A percentile compares a stretch with the other conserved stretches of the same genome.
Conservation (phyloP, 345 rosid genomes). For the Eucalyptus camaldulensis region DNA sequence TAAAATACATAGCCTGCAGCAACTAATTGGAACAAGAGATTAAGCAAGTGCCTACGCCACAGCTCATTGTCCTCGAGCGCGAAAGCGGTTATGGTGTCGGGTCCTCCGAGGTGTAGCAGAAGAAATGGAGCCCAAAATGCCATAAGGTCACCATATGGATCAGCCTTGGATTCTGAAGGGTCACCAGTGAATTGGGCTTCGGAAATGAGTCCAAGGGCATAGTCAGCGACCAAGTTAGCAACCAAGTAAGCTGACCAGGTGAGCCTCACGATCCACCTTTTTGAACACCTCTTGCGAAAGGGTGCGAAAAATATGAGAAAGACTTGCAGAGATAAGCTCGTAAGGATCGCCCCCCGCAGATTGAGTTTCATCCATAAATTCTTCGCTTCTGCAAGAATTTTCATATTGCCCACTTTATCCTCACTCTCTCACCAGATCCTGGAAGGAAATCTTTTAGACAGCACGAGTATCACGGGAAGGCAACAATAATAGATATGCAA, state of each 20-base stretch:
- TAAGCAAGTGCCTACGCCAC: conserved; percentile 32
- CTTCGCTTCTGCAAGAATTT: neutral
- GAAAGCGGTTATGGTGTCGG: neutral
- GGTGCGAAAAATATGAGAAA: neutral
- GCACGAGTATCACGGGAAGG: neutral
- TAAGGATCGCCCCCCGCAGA: neutral
- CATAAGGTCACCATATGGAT: neutral
- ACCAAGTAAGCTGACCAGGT: conserved; percentile 42
- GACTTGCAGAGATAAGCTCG: neutral
- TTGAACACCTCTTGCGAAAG: neutral
- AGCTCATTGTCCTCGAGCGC: conserved; percentile 1
- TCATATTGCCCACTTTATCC: neutral
- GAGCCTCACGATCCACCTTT: conserved; percentile 1
- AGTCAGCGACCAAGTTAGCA: conserved; percentile 45
- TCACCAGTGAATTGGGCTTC: neutral
- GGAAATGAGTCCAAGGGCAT: conserved; percentile 28
- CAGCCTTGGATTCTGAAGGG: neutral
- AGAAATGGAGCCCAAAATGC: neutral
- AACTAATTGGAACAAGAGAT: conserved; percentile 18
- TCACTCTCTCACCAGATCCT: neutral
- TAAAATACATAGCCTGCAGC: conserved; percentile 30
- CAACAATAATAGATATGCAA: neutral
- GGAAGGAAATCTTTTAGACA: neutral
- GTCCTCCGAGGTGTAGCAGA: neutral
- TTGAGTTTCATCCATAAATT: neutral